phyloP scores from a whole-genome alignment of 176 grass and related monocot species.

The Rhipidocladum racemiflorum region DNA sequence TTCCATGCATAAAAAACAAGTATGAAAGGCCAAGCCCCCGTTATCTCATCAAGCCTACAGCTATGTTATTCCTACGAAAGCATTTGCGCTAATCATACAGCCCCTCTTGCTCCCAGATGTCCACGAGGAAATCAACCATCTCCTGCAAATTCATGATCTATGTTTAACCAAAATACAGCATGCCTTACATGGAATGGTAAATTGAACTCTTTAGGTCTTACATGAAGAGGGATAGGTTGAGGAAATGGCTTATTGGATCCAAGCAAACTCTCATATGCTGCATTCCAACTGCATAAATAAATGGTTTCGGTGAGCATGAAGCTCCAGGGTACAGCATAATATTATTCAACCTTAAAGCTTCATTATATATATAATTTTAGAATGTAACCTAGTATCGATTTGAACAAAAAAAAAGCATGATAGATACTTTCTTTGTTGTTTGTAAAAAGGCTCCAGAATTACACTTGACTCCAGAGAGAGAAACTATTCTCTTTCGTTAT shows the following conservation, averaged over 20 bases:
- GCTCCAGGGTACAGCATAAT: neutral
- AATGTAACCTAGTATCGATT: neutral
- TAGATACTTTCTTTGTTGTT: neutral
- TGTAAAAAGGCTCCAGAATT: neutral
- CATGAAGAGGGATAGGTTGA: constrained; percentile 51
- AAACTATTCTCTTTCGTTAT: neutral
- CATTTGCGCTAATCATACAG: constrained; percentile 40
- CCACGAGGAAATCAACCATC: constrained; percentile 60
- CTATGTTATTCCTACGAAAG: constrained; percentile 38
- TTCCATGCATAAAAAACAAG: constrained; percentile 37
- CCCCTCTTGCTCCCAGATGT: constrained; percentile 57
- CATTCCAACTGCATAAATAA: constrained; percentile 51
- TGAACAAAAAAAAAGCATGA: neutral
- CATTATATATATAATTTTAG: neutral
- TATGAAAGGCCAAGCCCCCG: constrained; percentile 32
- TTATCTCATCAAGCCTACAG: constrained; percentile 36
- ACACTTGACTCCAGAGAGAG: neutral
- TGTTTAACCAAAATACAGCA: constrained; percentile 3
- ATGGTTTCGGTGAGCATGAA: constrained; percentile 20
- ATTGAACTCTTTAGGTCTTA: constrained; percentile 27
- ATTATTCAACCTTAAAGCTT: neutral
- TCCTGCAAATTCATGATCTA: constrained; percentile 37
- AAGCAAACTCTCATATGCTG: constrained; percentile 50
- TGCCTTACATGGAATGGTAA: neutral
- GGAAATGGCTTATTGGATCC: constrained; percentile 50